Conservation (phyloP, 805 yeast genomes). For the Candida taoyuanica region DNA sequence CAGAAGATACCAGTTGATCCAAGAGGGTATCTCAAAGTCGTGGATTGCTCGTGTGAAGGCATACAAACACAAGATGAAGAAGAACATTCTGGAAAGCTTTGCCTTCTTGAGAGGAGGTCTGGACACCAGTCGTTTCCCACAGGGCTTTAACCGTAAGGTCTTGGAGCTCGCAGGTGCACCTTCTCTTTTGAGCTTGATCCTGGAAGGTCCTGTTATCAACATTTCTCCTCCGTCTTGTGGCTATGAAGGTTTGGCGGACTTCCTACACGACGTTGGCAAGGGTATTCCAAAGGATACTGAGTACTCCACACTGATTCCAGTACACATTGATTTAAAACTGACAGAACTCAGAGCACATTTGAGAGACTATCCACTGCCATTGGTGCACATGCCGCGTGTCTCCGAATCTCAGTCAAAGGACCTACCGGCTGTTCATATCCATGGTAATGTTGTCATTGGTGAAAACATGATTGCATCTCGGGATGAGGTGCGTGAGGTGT, state of each 20-base stretch:
- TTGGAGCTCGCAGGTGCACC: slow-evolving; percentile 45
- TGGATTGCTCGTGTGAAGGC: slow-evolving; percentile 68
- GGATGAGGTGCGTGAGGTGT: slow-evolving; percentile 52
- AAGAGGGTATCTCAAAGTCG: slow-evolving; percentile 47
- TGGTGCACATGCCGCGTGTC: slow-evolving; percentile 62
- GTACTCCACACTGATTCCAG: slow-evolving; percentile 67
- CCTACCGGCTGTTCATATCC: slow-evolving; percentile 33
- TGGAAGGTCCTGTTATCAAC: slow-evolving; percentile 45
- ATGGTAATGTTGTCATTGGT: slow-evolving; percentile 64
- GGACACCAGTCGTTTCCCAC: slow-evolving; percentile 32
- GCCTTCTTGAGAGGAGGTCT: slow-evolving; percentile 39
- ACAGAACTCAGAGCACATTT: slow-evolving; percentile 65
- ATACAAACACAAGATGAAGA: slow-evolving; percentile 37
- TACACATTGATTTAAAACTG: slow-evolving; percentile 49
- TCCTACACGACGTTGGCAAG: slow-evolving; percentile 69
- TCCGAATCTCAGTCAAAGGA: slow-evolving; percentile 26
- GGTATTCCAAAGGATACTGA: slow-evolving; percentile 70
- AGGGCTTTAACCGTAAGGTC: slow-evolving; percentile 40
- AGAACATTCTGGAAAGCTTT: slow-evolving; percentile 36
- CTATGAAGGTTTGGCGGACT: slow-evolving; percentile 49
- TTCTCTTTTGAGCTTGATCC: slow-evolving; percentile 46
- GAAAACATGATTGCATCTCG: slow-evolving; percentile 54
- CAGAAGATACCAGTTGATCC: slow-evolving; percentile 23
- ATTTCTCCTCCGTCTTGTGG: slow-evolving; percentile 50
- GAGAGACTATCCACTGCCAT: slow-evolving; percentile 84